Percentiles rank a stretch among this genome's conserved stretches.
These are phyloP conservation scores for Botrytis aclada DNA, from an alignment of 2,329 filamentous ascomycete species.

Conservation along the genomic window DNA sequence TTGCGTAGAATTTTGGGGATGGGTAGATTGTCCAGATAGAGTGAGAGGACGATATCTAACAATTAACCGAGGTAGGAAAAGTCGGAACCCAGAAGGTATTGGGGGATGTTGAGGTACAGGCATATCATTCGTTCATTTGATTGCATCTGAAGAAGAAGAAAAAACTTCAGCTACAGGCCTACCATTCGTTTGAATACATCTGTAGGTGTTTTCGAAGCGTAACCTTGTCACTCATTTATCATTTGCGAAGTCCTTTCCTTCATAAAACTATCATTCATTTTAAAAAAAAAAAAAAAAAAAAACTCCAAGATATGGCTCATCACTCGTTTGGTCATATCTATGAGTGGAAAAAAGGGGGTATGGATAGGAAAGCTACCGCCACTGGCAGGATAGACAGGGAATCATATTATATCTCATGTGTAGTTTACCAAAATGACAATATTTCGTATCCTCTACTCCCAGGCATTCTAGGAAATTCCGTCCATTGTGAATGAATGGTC, in stretches of 20 bases:
- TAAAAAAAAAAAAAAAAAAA: not conserved
- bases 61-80: not conserved
- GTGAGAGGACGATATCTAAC: not conserved
- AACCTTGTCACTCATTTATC: not conserved
- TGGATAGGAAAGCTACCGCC: not conserved
- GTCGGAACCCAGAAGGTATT: not conserved
- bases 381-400: not conserved
- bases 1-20: not conserved
- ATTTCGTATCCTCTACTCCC: not conserved
- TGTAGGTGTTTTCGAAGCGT: not conserved
- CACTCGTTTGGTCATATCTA: not conserved
- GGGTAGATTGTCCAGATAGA: not conserved
- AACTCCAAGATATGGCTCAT: not conserved
- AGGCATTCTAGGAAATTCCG: rapidly evolving
- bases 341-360: not conserved
- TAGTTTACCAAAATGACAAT: not conserved
- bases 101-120: not conserved
- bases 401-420: not conserved
- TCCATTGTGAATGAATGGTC: not conserved
- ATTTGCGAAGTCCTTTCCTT: not conserved
- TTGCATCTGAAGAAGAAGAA: too few relatives aligned
- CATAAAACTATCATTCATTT: not conserved
- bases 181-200: not conserved
- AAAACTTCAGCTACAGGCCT: not conserved
- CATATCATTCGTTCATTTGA: too few relatives aligned